A percentile compares a stretch with the other conserved stretches of the same genome.
These are phyloP conservation scores for Cercis canadensis DNA, from an alignment of 306 rosid species.

Conservation along the genomic window DNA sequence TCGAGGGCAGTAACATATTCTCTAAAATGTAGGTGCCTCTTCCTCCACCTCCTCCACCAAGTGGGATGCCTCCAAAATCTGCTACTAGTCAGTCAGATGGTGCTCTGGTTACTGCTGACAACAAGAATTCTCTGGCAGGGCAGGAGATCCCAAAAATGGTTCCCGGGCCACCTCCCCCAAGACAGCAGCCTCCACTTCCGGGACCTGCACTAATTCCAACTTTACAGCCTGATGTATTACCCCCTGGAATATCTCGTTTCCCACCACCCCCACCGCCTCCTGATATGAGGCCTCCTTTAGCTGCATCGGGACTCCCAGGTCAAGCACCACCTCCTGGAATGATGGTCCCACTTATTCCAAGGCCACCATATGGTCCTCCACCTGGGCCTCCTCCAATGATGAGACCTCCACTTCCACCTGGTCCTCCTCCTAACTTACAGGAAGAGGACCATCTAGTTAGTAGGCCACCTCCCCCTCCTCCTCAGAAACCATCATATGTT, in stretches of 20 bases:
- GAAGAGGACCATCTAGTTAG: constrained; percentile 63
- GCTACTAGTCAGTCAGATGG: constrained; percentile 64
- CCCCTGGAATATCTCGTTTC: constrained; percentile 85
- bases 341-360: constrained; percentile 79
- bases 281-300: constrained; percentile 80
- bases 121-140: constrained; percentile 50
- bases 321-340: constrained; percentile 82
- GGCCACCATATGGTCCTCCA: constrained; percentile 97
- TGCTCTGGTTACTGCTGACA: constrained; percentile 54
- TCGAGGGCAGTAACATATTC: constrained; percentile 34
- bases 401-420: constrained; percentile 99
- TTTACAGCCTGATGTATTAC: constrained; percentile 78
- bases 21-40: constrained; percentile 67
- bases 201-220: constrained; percentile 67
- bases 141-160: constrained; percentile 69
- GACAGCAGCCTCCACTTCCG: constrained; percentile 69
- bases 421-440: constrained; percentile 90
- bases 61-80: constrained; percentile 66
- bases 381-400: constrained; percentile 98
- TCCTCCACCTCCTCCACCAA: constrained; percentile 92
- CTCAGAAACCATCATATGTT: constrained; percentile 90
- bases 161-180: constrained; percentile 89
- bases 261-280: constrained; percentile 92
- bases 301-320: constrained; percentile 70
- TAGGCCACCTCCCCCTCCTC: constrained; percentile 55